These are phyloP conservation scores for Psidium guajava DNA, from an alignment of 345 rosid species.

Conservation along the genomic window DNA sequence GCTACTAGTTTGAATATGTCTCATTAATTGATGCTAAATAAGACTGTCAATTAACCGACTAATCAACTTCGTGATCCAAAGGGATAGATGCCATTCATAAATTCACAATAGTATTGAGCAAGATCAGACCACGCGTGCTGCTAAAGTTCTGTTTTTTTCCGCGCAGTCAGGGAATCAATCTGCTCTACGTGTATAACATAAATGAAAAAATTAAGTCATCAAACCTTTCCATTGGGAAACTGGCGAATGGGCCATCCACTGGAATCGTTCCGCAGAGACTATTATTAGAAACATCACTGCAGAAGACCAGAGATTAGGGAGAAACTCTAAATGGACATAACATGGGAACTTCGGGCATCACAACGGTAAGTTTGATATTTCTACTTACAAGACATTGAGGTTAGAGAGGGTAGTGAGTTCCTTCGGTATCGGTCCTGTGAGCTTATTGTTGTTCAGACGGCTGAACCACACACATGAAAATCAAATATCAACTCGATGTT, in stretches of 20 bases:
- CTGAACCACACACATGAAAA: slow-evolving; percentile 8
- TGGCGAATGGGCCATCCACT: slow-evolving; percentile 55
- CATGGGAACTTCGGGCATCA: neutral
- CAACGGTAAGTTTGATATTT: neutral
- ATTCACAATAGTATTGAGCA: neutral
- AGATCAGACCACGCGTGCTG: neutral
- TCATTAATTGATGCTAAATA: neutral
- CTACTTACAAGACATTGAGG: slow-evolving; percentile 56
- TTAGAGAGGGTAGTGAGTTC: slow-evolving; percentile 41
- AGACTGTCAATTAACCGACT: neutral
- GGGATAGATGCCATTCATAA: neutral
- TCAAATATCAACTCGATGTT: neutral
- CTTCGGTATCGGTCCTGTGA: slow-evolving; percentile 53
- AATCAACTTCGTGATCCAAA: neutral
- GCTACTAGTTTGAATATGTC: neutral
- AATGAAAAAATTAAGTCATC: neutral
- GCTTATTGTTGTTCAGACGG: slow-evolving; percentile 58
- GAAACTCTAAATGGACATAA: neutral
- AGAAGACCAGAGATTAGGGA: neutral
- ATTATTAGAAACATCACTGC: slow-evolving; percentile 62
- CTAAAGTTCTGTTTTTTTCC: neutral
- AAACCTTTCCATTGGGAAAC: slow-evolving; percentile 50
- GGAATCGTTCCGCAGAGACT: slow-evolving; percentile 68
- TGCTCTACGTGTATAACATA: neutral
- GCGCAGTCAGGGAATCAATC: neutral